phyloP scores from a whole-genome alignment of 228 moss, liverwort and hornwort species.

The Sphagnum magellanicum region DNA sequence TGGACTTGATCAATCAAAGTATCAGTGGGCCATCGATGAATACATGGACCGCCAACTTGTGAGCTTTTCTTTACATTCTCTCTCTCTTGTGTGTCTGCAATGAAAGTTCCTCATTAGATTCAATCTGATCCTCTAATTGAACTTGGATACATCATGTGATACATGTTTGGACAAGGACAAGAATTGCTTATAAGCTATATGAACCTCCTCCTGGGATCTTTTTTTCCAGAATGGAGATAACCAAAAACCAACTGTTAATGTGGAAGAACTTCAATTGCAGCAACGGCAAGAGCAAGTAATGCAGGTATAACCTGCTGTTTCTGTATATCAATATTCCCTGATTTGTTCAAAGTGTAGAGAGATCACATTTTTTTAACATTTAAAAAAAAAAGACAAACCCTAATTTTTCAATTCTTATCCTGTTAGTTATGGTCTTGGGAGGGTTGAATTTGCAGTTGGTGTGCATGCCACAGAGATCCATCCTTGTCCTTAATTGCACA shows the following conservation, averaged over 20 bases:
- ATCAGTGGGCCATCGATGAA: conserved; percentile 89
- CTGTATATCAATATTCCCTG: too few relatives aligned
- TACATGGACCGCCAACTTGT: conserved; percentile 68
- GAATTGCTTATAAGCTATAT: neutral
- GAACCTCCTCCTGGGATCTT: neutral
- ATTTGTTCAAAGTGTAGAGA: too few relatives aligned
- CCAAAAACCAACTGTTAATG: conserved; percentile 10
- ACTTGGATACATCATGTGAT: neutral
- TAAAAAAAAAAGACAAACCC: too few relatives aligned
- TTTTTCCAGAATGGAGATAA: conserved; percentile 28
- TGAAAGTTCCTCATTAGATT: neutral
- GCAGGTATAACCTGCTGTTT: conserved; percentile 17
- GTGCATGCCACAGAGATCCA: too few relatives aligned
- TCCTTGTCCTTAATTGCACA: too few relatives aligned
- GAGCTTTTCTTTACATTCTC: conserved; percentile 4
- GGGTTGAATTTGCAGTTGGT: too few relatives aligned
- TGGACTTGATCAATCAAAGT: conserved; percentile 82
- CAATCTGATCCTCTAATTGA: neutral
- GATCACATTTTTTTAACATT: too few relatives aligned
- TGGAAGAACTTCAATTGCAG: conserved; percentile 30
- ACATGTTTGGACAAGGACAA: neutral
- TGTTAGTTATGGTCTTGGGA: too few relatives aligned
- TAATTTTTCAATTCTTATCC: too few relatives aligned
- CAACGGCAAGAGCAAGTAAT: conserved; percentile 31
- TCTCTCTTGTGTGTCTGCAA: neutral